phyloP scores from a whole-genome alignment of 2,329 filamentous ascomycete genomes.

The Fusarium piperis region DNA sequence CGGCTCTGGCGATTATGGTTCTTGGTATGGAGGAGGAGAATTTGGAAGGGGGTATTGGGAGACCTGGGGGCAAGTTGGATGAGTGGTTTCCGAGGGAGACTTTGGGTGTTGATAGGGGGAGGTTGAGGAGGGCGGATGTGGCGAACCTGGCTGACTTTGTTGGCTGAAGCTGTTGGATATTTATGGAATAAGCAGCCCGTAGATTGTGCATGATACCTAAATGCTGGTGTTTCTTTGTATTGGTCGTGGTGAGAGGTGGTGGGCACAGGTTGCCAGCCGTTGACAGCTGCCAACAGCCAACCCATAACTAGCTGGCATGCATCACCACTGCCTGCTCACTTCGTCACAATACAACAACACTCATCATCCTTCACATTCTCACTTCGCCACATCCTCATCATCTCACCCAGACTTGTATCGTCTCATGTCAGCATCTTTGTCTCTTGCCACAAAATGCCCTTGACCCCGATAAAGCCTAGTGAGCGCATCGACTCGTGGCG shows the following conservation, averaged over 20 bases:
- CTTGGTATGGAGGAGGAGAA: constrained; percentile 49
- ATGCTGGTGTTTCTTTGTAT: neutral
- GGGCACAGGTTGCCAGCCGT: constrained; percentile 14
- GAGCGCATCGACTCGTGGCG: constrained; percentile 48
- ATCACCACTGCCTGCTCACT: neutral
- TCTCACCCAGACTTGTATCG: neutral
- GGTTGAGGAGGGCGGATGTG: constrained; percentile 50
- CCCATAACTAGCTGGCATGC: neutral
- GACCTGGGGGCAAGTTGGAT: constrained; percentile 48
- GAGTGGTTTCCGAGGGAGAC: constrained; percentile 56
- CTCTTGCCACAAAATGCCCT: neutral
- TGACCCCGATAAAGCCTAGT: constrained; percentile 8
- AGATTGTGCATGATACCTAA: neutral
- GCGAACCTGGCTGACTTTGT: constrained; percentile 45
- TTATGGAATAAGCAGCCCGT: neutral
- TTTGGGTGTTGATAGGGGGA: constrained; percentile 42
- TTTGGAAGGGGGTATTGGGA: constrained; percentile 44
- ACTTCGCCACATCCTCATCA: neutral
- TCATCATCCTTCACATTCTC: neutral
- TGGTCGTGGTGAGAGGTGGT: neutral
- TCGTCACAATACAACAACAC: neutral
- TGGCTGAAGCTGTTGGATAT: neutral
- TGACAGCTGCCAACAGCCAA: constrained; percentile 16
- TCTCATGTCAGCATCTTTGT: neutral
- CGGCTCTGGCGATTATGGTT: constrained; percentile 58